Percentiles rank a stretch among this genome's conserved stretches.
These are phyloP conservation scores for Eimeria acervulina DNA, from an alignment of 169 alveolate species.

Conservation along the genomic window DNA sequence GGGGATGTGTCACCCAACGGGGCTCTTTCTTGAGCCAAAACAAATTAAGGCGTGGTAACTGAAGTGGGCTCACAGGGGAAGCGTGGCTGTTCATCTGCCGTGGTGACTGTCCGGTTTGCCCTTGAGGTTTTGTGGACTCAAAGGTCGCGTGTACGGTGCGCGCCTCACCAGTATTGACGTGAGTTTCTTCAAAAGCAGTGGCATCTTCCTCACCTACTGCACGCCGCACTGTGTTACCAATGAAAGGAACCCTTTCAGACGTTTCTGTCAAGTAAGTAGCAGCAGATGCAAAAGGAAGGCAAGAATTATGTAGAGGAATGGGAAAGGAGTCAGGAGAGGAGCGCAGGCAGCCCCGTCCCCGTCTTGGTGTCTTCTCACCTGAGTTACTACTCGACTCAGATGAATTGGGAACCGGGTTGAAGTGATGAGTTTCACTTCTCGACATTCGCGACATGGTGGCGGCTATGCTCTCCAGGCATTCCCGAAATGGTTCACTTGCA, in stretches of 20 bases:
- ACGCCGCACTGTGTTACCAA: not conserved
- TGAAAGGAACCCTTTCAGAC: not conserved
- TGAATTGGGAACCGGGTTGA: conserved; percentile 40
- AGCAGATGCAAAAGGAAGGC: not conserved
- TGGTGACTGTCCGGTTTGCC: not conserved
- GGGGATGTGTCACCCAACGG: not conserved
- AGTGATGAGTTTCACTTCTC: conserved; percentile 51
- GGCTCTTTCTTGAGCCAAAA: conserved; percentile 59
- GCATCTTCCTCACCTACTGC: not conserved
- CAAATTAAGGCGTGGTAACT: conserved; percentile 42
- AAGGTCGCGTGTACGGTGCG: not conserved
- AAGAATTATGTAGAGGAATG: not conserved
- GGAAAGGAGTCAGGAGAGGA: not conserved
- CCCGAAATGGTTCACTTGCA: conserved; percentile 57
- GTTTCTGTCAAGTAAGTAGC: conserved; percentile 3
- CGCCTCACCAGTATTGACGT: not conserved
- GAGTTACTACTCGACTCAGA: conserved; percentile 29
- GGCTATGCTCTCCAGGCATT: conserved; percentile 44
- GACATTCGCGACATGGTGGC: conserved; percentile 49
- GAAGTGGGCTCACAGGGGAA: not conserved
- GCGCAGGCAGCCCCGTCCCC: not conserved
- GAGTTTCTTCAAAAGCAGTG: not conserved
- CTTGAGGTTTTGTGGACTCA: not conserved
- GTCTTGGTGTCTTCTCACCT: not conserved
- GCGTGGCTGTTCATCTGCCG: not conserved